Percentiles rank a stretch among this genome's conserved stretches.
Evolutionary conservation across 495 filamentous ascomycete species (phyloP).

Genomic region (Melanomma pulvis-pyrius): DNA sequence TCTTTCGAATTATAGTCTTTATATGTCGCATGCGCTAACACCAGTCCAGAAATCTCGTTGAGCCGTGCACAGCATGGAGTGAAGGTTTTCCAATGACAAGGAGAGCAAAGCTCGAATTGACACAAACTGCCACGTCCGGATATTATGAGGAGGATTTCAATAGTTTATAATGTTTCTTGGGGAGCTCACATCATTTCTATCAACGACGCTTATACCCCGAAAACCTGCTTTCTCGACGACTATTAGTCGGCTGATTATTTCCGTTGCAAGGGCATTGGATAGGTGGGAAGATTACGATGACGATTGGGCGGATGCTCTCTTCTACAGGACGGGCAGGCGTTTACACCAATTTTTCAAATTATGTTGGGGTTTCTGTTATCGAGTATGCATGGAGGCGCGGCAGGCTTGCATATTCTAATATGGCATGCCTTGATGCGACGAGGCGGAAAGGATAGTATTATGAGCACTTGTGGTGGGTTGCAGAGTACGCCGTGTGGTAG

Average conservation of each 20-base stretch:
- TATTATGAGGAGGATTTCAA: slow-evolving; percentile 14
- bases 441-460: too few species aligned
- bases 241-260: slow-evolving; percentile 3
- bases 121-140: background rate
- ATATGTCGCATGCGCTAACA: slow-evolving; percentile 3
- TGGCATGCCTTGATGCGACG: background rate
- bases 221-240: slow-evolving; percentile 15
- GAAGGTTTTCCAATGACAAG: background rate
- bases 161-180: slow-evolving; percentile 1
- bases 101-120: background rate
- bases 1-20: background rate
- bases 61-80: background rate
- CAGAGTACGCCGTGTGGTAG: too few species aligned
- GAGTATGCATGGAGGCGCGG: slow-evolving; percentile 6
- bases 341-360: background rate
- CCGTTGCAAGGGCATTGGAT: slow-evolving; percentile 25
- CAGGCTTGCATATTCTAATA: background rate
- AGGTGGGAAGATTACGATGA: slow-evolving; percentile 8
- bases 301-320: background rate
- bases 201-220: slow-evolving; percentile 32
- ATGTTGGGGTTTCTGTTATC: background rate
- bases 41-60: slow-evolving; percentile 20
- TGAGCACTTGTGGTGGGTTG: too few species aligned
- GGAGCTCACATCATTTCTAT: slow-evolving; percentile 7
- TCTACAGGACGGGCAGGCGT: background rate